Evolutionary conservation across 768 basidiomycete genomes (phyloP), one percentile per base, ranked within the genome.

Genomic region (Coprinopsis sp.): DNA sequence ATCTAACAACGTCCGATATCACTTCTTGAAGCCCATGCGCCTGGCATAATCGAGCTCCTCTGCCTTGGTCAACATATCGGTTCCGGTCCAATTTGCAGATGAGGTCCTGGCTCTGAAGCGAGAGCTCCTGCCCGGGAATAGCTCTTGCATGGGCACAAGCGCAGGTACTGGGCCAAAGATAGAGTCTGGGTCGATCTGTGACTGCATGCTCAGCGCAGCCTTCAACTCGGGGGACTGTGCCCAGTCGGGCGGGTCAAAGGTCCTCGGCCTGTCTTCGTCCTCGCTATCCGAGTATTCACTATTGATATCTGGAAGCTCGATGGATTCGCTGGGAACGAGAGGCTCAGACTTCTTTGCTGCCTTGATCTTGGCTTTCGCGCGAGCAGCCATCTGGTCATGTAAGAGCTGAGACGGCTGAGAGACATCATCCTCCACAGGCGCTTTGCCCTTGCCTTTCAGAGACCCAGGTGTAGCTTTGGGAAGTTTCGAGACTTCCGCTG

Each of bases 271-370:
- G 54, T 84, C 82, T 61, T 94, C 92, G 54, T 94, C 91, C 36
- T 92, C 95, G 4, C 93, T 96, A 64, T 94, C 90, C 4, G 93
- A 96, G 65, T 97, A 98, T 58, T 97, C 95, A 67, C 89, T 92
- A 57, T 92, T 87, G 59, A 96, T 92, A 37, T 98, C 95, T 0
- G 95, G 94, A 14, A 99, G 72, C 57, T 93, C 92, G 55, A 94
- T 90, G 59, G 76, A 82, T 70, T 92, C 87, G 60, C 82, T 87
- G 14, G 82, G 66, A 46, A 84, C 62, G 2, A 68, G 61, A 8
- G 79, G 76, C 30, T 67, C 64, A 2, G 66, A 60, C 29, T 69
- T 65, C 44, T 77, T 72, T 12, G 79, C 74, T 21, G 83, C 82
- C 49, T 81, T 74, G 45, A 85, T 66, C 53, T 85, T 81, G 23